Conservation (phyloP, 768 basidiomycete species). For the Boletus pseudo-olivaceus region DNA sequence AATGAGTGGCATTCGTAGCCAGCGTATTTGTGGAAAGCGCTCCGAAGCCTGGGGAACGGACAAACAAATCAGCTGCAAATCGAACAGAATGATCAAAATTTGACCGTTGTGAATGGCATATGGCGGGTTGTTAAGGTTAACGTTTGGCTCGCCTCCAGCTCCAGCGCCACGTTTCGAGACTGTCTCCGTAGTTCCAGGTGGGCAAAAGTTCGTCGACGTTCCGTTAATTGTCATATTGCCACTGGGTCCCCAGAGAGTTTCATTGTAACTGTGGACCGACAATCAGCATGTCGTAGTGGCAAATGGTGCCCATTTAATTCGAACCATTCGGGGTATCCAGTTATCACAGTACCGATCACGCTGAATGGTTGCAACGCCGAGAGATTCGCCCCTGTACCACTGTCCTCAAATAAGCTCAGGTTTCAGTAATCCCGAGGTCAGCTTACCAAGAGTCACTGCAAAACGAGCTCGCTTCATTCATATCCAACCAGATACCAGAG, state of each 20-base stretch:
- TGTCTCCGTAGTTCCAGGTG: constrained; percentile 5
- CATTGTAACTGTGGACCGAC: constrained; percentile 48
- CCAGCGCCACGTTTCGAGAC: constrained; percentile 46
- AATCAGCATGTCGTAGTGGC: background rate
- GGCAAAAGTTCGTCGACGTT: constrained; percentile 47
- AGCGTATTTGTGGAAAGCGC: constrained; percentile 53
- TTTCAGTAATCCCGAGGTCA: no score
- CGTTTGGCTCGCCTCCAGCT: constrained; percentile 43
- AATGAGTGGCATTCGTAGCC: constrained; percentile 71
- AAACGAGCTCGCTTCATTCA: constrained; percentile 68
- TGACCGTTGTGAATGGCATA: constrained; percentile 73
- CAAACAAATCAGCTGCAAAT: background rate
- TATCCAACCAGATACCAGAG: constrained; percentile 66
- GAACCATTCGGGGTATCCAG: constrained; percentile 69
- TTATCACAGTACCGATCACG: constrained; percentile 45
- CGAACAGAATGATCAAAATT: constrained; percentile 4
- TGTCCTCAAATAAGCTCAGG: constrained; percentile 4
- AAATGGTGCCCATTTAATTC: background rate
- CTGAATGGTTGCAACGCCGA: constrained; percentile 57
- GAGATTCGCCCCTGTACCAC: constrained; percentile 53
- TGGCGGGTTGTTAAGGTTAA: constrained; percentile 55
- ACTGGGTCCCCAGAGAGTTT: constrained; percentile 58
- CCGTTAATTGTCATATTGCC: constrained; percentile 76
- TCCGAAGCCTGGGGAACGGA: constrained; percentile 40
- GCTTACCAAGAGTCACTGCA: constrained; percentile 56